A percentile compares a stretch with the other conserved stretches of the same genome.
These are phyloP conservation scores for Serpula lacrymans DNA, from an alignment of 768 basidiomycete species.

Conservation along the genomic window DNA sequence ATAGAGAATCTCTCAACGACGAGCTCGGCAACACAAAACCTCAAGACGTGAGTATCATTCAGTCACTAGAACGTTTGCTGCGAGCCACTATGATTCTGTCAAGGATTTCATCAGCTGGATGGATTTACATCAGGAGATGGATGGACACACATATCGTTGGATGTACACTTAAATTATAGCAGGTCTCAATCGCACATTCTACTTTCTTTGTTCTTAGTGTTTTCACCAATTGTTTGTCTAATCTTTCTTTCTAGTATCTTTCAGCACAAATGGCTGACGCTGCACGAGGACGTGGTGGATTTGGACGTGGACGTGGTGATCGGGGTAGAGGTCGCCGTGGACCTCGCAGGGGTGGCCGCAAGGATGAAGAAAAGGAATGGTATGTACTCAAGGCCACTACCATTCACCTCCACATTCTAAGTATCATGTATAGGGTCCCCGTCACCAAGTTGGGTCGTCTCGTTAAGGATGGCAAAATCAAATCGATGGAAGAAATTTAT, in stretches of 20 bases:
- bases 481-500: conserved; percentile 99
- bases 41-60: conserved; percentile 37
- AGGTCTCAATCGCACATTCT: conserved; percentile 6
- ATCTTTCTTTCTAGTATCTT: conserved; percentile 18
- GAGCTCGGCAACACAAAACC: conserved; percentile 19
- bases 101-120: no score
- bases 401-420: conserved; percentile 6
- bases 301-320: conserved; percentile 81
- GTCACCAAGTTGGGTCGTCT: conserved; percentile 99
- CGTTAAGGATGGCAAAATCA: conserved; percentile 99
- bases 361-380: conserved; percentile 99
- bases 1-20: conserved; percentile 11
- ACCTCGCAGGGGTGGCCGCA: conserved; percentile 93
- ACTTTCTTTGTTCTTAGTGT: no score
- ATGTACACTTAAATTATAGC: conserved; percentile 35
- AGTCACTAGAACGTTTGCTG: neutral
- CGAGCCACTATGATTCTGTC: no score
- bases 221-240: no score
- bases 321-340: conserved; percentile 65
- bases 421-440: conserved; percentile 63
- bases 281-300: conserved; percentile 88
- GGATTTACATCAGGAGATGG: conserved; percentile 37
- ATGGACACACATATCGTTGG: conserved; percentile 38
- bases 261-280: conserved; percentile 75
- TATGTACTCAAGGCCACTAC: conserved; percentile 35